Evolutionary conservation across 768 basidiomycete genomes (phyloP), one percentile per base, ranked within the genome.

Genomic region (Xerocomus brunneocitrinus): DNA sequence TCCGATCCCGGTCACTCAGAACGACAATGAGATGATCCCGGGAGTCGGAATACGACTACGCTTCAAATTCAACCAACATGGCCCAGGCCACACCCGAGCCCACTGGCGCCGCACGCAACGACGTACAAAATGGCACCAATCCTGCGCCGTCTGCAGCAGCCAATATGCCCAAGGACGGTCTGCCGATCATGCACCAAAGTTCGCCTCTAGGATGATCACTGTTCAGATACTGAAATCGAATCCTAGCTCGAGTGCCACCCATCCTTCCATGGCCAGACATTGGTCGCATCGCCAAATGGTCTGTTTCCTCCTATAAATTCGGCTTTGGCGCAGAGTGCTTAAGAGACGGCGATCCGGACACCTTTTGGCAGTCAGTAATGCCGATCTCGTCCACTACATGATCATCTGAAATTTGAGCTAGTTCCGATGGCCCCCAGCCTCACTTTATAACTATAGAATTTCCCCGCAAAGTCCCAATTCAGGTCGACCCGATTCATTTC

Each of bases 381-480:
- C 14, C 31, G 14, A 13, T 49, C 27, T 32, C 1, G 22, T 25
- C 19, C 47, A 19, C 52, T 35, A 14, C 30, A 4, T 12, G 8
- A 9, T 4, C 34, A 52, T 48, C 28, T 24, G 44, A 57, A 28
- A 25, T 27, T 19, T 28, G 58, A 50, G 39, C 16, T 58, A 91
- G 89, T 67, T 87, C 87, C 4, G 97, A 98, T 66, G 97, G 97
- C 2, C 92, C 95, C 2, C 97, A 98, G 63, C 97, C 97, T 2
- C 95, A 99, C 72, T 89, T 89, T 58, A 90, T 98, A 62, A 95
- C 94, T 0, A 77, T 97, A 47, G 89, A 95, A 66, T 99, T 99
- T 69, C 85, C 92, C 22, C 82, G 87, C 40, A 90, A 92, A 67
- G 86, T 97, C 24, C 83, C 87, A 2, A 83, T 99, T 31, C 89